phyloP scores from a whole-genome alignment of 768 basidiomycete species.

The Harrya chromipes region DNA sequence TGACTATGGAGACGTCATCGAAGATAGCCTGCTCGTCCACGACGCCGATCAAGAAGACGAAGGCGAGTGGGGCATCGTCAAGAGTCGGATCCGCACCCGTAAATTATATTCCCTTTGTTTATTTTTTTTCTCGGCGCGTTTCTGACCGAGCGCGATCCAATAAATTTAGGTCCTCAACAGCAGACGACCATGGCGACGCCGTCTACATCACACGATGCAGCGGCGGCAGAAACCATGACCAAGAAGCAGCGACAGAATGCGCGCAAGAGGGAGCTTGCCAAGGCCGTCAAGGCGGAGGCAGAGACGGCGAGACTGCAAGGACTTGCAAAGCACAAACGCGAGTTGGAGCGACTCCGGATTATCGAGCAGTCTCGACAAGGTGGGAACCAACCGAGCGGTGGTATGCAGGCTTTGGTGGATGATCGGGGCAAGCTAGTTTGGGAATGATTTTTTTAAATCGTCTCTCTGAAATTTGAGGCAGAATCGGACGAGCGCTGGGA shows the following conservation, averaged over 20 bases:
- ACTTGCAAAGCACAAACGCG: constrained; percentile 58
- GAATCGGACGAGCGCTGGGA: constrained; percentile 1
- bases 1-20: constrained; percentile 69
- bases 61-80: constrained; percentile 74
- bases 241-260: constrained; percentile 74
- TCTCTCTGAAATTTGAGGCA: constrained; percentile 4
- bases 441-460: constrained; percentile 30
- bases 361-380: constrained; percentile 39
- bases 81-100: constrained; percentile 48
- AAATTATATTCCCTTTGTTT: constrained; percentile 11
- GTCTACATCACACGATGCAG: constrained; percentile 17
- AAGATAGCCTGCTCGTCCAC: constrained; percentile 38
- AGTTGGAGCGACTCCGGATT: constrained; percentile 53
- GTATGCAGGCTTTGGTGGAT: constrained; percentile 61
- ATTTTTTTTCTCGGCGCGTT: background rate
- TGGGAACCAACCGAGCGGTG: constrained; percentile 42
- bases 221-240: constrained; percentile 46
- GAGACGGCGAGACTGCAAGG: constrained; percentile 50
- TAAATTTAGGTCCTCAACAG: constrained; percentile 14
- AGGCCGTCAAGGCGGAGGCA: constrained; percentile 52
- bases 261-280: constrained; percentile 52
- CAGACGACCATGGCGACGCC: constrained; percentile 12
- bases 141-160: background rate
- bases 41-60: constrained; percentile 73
- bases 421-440: constrained; percentile 56